Evolutionary conservation across 441 rosid species (phyloP), one percentile per base, ranked within the genome.

Genomic region (Euphorbia corollata): DNA sequence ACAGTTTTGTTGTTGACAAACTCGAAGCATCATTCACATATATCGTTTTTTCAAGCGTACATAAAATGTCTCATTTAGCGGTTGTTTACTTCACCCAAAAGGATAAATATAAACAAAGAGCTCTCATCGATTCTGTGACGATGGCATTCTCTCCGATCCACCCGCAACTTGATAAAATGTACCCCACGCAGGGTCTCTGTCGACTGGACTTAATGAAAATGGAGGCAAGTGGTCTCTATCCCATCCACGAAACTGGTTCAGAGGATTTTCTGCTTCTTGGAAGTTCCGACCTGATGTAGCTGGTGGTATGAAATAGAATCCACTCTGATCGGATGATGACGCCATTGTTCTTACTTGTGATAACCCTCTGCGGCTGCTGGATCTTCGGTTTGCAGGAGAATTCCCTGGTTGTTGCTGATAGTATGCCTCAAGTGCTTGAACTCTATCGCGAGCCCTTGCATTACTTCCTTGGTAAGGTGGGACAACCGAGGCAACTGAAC

Each of bases 381-480:
- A 80, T 73, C 96, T 84, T 67, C 90, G 79, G 15, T 80, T 71
- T 55, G 83, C 60, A 11, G 84, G 84, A 4, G 90, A 70, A 67
- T 73, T 82, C 61, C 80, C 80, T 0, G 88, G 92, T 63, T 79
- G 87, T 43, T 86, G 99, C 71, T 94, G 99, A 81, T 89, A 91
- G 80, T 89, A 94, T 51, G 96, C 97, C 76, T 91, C 94, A 47
- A 89, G 86, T 24, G 97, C 97, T 77, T 89, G 99, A 67, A 87
- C 87, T 76, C 97, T 81, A 68, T 89, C 96, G 58, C 88, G 86
- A 18, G 87, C 81, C 12, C 91, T 84, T 10, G 88, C 87, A 63
- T 84, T 91, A 80, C 97, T 94, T 67, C 97, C 99, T 11, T 87
- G 94, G 74, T 88, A 94, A 53, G 92, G 88, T 4, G 92, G 90